Evolutionary conservation across 1,284 basidiomycete species (phyloP).

Genomic region (Volvariella surrecta): DNA sequence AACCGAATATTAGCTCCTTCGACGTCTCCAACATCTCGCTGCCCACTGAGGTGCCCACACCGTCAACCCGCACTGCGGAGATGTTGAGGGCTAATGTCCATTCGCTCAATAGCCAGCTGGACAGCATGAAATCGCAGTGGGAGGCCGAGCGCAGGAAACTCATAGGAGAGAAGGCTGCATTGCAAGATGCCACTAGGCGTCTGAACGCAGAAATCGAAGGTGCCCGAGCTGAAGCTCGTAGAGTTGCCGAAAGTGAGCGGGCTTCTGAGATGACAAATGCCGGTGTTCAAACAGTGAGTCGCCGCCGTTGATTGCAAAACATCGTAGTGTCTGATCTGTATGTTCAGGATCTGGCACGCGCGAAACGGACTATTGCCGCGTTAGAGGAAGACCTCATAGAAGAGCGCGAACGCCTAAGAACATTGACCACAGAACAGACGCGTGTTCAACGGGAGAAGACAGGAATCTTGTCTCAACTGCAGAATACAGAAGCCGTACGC

Average conservation of each 20-base stretch:
- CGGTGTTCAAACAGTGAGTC: slow-evolving; percentile 50
- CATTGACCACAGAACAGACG: slow-evolving; percentile 53
- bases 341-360: slow-evolving; percentile 58
- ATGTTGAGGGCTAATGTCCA: slow-evolving; percentile 47
- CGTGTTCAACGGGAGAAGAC: slow-evolving; percentile 54
- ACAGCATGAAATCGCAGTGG: slow-evolving; percentile 57
- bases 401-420: slow-evolving; percentile 57
- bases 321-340: too few relatives aligned
- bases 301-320: not conserved
- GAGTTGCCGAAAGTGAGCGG: slow-evolving; percentile 41
- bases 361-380: slow-evolving; percentile 53
- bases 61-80: slow-evolving; percentile 56
- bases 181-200: slow-evolving; percentile 59
- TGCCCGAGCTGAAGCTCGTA: slow-evolving; percentile 47
- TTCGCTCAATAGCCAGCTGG: slow-evolving; percentile 53
- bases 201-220: slow-evolving; percentile 52
- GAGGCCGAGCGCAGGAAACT: slow-evolving; percentile 53
- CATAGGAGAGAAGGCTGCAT: slow-evolving; percentile 58
- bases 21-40: slow-evolving; percentile 40
- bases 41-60: slow-evolving; percentile 49
- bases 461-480: slow-evolving; percentile 49
- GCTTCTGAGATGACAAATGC: slow-evolving; percentile 34
- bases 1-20: slow-evolving; percentile 32
- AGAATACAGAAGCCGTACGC: slow-evolving; percentile 60
- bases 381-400: slow-evolving; percentile 59